These are phyloP conservation scores for Pelagophyceae sp. DNA, from an alignment of 352 stramenopile genomes.

Conservation along the genomic window DNA sequence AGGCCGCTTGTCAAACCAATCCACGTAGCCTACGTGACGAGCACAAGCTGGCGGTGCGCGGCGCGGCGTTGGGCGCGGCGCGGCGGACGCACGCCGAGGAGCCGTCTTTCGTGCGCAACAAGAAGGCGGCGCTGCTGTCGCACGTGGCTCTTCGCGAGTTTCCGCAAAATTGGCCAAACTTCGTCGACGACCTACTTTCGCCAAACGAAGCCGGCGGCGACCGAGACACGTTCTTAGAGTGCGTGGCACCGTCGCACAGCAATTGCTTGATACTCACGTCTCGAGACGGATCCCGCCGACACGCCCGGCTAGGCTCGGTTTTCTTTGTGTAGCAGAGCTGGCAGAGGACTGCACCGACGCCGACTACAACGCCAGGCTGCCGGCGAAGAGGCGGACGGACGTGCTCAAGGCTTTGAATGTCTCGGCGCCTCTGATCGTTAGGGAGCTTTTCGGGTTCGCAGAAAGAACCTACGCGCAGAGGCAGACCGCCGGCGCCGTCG, in stretches of 20 bases:
- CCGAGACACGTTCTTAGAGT: no score
- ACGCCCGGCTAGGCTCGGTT: not conserved
- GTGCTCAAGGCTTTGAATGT: conserved; percentile 13
- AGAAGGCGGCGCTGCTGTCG: not conserved
- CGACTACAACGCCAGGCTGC: conserved; percentile 6
- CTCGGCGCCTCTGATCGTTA: not conserved
- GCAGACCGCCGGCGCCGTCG: not conserved
- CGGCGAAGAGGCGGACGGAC: conserved; percentile 1
- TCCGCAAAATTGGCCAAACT: not conserved
- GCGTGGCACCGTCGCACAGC: no score
- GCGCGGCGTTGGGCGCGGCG: not conserved
- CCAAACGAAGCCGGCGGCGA: no score
- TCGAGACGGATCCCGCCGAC: not conserved
- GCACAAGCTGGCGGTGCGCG: not conserved
- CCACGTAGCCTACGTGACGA: not conserved
- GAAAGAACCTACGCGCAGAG: not conserved
- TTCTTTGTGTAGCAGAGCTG: not conserved
- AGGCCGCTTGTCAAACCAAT: no score
- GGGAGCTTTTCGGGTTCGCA: not conserved
- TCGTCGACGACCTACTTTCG: conserved; percentile 3
- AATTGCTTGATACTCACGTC: no score
- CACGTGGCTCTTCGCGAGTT: conserved; percentile 5
- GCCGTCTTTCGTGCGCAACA: not conserved
- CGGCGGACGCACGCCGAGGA: not conserved
- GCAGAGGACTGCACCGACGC: conserved; percentile 13